These are phyloP conservation scores for Vigna hirtella DNA, from an alignment of 306 rosid species.

Conservation along the genomic window DNA sequence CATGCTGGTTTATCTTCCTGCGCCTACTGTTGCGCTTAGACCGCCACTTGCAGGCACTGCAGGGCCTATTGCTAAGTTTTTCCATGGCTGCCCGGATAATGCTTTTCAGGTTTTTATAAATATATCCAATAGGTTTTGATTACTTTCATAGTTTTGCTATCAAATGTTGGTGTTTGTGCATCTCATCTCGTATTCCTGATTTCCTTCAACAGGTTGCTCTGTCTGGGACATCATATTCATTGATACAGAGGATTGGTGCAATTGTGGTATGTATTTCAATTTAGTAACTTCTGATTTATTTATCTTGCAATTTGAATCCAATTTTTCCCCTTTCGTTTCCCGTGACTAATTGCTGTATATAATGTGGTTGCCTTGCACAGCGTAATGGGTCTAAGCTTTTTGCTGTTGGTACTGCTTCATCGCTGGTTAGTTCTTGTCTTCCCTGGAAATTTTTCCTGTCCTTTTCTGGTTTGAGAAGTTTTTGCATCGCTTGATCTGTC, in stretches of 20 bases:
- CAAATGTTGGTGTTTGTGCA: conserved; percentile 32
- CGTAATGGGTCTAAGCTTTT: conserved; percentile 93
- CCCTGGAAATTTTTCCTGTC: background rate
- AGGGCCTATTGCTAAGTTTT: conserved; percentile 79
- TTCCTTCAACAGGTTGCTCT: conserved; percentile 58
- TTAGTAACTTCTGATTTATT: conserved; percentile 7
- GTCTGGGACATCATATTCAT: conserved; percentile 61
- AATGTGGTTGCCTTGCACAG: conserved; percentile 56
- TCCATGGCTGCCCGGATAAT: conserved; percentile 94
- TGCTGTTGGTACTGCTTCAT: conserved; percentile 89
- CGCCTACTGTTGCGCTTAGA: conserved; percentile 88
- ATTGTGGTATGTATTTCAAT: conserved; percentile 63
- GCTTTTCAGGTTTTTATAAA: conserved; percentile 79
- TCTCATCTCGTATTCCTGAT: background rate
- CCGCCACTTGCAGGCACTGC: conserved; percentile 72
- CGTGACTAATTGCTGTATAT: conserved; percentile 35
- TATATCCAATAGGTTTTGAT: conserved; percentile 1
- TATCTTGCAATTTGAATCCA: conserved; percentile 1
- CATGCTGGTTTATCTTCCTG: conserved; percentile 93
- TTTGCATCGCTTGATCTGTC: conserved; percentile 20
- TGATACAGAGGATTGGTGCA: conserved; percentile 65
- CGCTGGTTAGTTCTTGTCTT: conserved; percentile 71
- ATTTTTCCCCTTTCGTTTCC: conserved; percentile 20
- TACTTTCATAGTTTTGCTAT: conserved; percentile 6
- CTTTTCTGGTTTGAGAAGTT: background rate